Base-by-base conservation (phyloP, 176 grass and related monocot genomes). In the Melocanna baccifera region DNA sequence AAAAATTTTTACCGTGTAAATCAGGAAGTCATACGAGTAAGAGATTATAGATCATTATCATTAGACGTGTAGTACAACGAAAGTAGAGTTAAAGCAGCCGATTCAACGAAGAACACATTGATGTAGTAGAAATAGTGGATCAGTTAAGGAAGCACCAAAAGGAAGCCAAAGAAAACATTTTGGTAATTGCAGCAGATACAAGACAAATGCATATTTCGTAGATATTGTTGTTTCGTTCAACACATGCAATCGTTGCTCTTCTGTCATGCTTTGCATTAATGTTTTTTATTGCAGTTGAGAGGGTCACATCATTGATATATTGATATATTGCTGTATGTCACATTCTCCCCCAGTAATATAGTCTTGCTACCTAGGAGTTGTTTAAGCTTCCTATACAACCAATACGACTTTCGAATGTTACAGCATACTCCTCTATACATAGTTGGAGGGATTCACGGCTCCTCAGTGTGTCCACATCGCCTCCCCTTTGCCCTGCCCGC, bases 251-350 rank as follows among this genome's bases (percentile, higher is more conserved):
- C 10, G 1, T 41, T 66, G 26, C 12, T 84, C 58, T 83, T 75
- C 22, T 75, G 48, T 9, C 42, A 45, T 59, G 32, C 5, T 59
- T 69, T 86, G 15, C 18, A 78, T 80, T 67, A 42, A 89, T 69
- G 59, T 29, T 73, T 62, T 62, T 65, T 57, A 15, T 61, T 88
- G 58, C 90, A 92, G 93, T 71, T 95, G n/a, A 92, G 75, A 80
- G 81, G 68, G 25, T 23, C 69, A 25, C 74, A 76, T 86, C 64
- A 89, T 95, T 45, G 85, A 95, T 67, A 12, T 45, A 89, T 95
- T 45, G 85, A 95, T 67, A 12, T 45, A 47, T 78, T 92, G 67
- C 85, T 86, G 90, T 95, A 95, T 84, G 93, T 92, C 84, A 79
- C 57, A 69, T 34, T 57, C 66, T 22, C 79, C 22, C 41, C 58